Percentiles rank a stretch among this genome's conserved stretches.
phyloP scores from a whole-genome alignment of 148 eudicot genomes.

The Tetragonia tetragonoides region DNA sequence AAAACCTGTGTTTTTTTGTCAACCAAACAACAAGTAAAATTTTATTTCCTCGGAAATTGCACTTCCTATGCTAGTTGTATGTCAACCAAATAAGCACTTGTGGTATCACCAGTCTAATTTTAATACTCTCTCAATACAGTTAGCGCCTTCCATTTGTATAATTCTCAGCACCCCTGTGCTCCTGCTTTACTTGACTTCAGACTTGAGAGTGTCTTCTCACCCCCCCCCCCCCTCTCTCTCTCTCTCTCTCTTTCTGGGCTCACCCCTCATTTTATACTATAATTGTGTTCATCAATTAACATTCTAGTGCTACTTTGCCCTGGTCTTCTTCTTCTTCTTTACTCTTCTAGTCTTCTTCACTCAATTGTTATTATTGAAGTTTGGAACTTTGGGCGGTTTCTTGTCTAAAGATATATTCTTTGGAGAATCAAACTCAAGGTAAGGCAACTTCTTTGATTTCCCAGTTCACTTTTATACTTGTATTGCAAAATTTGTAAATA shows the following conservation, averaged over 20 bases:
- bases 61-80: too few species aligned
- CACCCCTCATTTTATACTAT: not conserved
- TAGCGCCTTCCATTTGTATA: too few species aligned
- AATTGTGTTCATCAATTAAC: not conserved
- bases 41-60: too few species aligned
- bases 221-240: not conserved
- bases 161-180: not conserved
- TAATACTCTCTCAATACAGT: too few species aligned
- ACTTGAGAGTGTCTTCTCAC: not conserved
- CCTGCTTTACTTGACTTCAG: constrained; percentile 17
- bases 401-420: constrained; percentile 9
- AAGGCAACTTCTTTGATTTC: not conserved
- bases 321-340: not conserved
- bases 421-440: constrained; percentile 2
- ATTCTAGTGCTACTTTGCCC: not conserved
- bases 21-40: too few species aligned
- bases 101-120: too few species aligned
- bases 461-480: not conserved
- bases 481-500: not conserved
- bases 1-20: too few species aligned
- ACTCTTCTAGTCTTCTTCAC: too few species aligned
- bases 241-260: not conserved
- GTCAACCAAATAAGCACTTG: too few species aligned
- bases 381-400: not conserved
- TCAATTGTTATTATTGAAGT: not conserved